These are phyloP conservation scores for Fusarium sp. DNA, from an alignment of 2,329 filamentous ascomycete genomes.

Conservation along the genomic window DNA sequence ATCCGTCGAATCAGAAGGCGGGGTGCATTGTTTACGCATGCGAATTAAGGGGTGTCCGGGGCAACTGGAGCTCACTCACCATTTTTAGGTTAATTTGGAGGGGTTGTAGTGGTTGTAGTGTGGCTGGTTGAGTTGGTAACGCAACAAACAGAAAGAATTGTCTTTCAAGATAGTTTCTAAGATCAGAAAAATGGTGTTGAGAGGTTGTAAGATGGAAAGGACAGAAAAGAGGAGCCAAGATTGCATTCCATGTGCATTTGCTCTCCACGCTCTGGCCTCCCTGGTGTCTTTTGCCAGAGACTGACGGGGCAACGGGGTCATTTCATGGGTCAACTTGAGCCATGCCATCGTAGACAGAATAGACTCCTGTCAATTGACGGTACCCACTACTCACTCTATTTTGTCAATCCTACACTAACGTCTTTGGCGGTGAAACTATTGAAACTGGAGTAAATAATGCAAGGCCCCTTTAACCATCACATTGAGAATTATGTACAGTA, in stretches of 20 bases:
- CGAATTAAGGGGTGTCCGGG: conserved; percentile 47
- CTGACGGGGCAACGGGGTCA: conserved; percentile 50
- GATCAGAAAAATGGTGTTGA: conserved; percentile 36
- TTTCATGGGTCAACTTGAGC: conserved; percentile 28
- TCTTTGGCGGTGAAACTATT: conserved; percentile 41
- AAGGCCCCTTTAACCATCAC: conserved; percentile 29
- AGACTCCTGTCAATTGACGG: rapidly evolving
- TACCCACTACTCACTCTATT: neutral
- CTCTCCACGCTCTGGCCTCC: conserved; percentile 44
- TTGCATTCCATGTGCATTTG: conserved; percentile 41
- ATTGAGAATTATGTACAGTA: conserved; percentile 9
- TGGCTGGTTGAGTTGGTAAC: conserved; percentile 33
- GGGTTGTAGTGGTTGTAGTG: conserved; percentile 17
- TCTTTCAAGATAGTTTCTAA: conserved; percentile 22
- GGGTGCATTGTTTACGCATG: conserved; percentile 52
- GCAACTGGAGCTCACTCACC: conserved; percentile 55
- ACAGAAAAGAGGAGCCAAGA: conserved; percentile 39
- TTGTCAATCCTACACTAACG: conserved; percentile 19
- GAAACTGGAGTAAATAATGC: conserved; percentile 39
- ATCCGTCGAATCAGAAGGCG: conserved; percentile 53
- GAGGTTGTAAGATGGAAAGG: conserved; percentile 43
- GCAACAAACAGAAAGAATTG: conserved; percentile 12
- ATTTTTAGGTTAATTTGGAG: conserved; percentile 47
- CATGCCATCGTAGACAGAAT: conserved; percentile 19
- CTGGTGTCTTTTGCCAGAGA: conserved; percentile 43